Percentiles rank a stretch among this genome's conserved stretches.
These are phyloP conservation scores for Monosporascus sp. DNA, from an alignment of 2,329 filamentous ascomycete genomes.

Conservation along the genomic window DNA sequence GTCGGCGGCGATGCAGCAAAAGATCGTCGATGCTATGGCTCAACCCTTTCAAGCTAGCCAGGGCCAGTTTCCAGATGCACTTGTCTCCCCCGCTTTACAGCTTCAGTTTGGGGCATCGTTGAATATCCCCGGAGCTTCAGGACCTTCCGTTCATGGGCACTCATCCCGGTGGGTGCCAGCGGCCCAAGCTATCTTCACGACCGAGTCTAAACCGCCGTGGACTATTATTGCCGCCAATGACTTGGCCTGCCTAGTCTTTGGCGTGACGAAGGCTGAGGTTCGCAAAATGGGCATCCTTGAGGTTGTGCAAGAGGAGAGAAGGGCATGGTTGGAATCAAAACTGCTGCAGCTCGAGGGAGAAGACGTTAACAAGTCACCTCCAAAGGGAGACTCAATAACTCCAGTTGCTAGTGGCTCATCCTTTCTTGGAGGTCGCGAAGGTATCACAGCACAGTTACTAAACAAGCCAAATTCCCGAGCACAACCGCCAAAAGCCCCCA, in stretches of 20 bases:
- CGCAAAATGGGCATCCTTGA: conserved; percentile 92
- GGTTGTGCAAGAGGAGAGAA: conserved; percentile 83
- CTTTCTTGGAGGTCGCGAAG: conserved; percentile 63
- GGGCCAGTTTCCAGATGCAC: conserved; percentile 25
- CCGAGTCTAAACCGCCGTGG: conserved; percentile 85
- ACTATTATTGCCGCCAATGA: conserved; percentile 96
- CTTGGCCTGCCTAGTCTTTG: conserved; percentile 93
- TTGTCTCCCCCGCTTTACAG: conserved; percentile 39
- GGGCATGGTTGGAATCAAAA: conserved; percentile 85
- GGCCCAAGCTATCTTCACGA: conserved; percentile 95
- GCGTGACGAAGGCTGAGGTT: conserved; percentile 94
- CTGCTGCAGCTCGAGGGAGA: conserved; percentile 59
- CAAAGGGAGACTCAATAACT: conserved; percentile 32
- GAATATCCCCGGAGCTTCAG: conserved; percentile 42
- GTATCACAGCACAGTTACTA: conserved; percentile 81
- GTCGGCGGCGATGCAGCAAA: conserved; percentile 70
- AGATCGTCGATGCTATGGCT: conserved; percentile 77
- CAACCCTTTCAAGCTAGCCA: conserved; percentile 68
- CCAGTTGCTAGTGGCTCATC: conserved; percentile 39
- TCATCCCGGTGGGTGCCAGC: conserved; percentile 85
- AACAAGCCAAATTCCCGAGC: conserved; percentile 69
- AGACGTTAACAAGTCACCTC: conserved; percentile 33
- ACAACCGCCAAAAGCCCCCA: conserved; percentile 48
- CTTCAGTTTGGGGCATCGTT: conserved; percentile 35
- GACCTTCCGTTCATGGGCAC: conserved; percentile 72